phyloP scores from a whole-genome alignment of 495 filamentous ascomycete genomes.

The Astrothelium macrocarpum region DNA sequence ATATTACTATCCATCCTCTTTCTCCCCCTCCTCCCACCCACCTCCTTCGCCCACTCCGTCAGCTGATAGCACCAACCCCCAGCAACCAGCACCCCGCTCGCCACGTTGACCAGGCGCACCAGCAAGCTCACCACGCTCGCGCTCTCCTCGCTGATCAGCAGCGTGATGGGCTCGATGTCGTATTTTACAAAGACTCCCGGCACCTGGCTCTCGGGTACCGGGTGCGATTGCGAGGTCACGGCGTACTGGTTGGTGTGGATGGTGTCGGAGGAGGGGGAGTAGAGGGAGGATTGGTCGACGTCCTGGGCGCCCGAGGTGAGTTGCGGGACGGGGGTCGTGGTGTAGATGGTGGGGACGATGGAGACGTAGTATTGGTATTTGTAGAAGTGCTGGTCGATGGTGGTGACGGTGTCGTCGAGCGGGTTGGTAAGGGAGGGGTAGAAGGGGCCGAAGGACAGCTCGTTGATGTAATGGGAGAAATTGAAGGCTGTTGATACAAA shows the following conservation, averaged over 20 bases:
- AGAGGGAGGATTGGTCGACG: conserved; percentile 20
- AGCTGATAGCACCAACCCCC: conserved; percentile 57
- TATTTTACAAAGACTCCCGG: conserved; percentile 99
- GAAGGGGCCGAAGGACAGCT: conserved; percentile 92
- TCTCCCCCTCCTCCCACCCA: conserved; percentile 21
- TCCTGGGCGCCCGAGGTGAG: conserved; percentile 23
- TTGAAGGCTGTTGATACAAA: conserved; percentile 63
- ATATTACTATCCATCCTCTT: conserved; percentile 8
- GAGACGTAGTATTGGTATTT: conserved; percentile 99
- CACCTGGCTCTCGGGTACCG: conserved; percentile 57
- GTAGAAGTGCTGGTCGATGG: conserved; percentile 69
- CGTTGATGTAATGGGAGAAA: conserved; percentile 94
- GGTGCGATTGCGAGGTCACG: conserved; percentile 70
- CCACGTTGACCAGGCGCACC: conserved; percentile 63
- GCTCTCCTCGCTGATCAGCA: conserved; percentile 75
- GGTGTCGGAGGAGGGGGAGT: conserved; percentile 34
- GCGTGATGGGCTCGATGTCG: conserved; percentile 91
- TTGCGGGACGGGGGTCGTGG: conserved; percentile 44
- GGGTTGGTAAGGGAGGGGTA: conserved; percentile 91
- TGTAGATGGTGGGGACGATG: conserved; percentile 92
- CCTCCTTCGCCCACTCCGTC: conserved; percentile 44
- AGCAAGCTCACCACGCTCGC: conserved; percentile 62
- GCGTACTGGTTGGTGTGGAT: conserved; percentile 97
- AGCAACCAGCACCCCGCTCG: conserved; percentile 53
- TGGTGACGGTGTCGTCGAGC: conserved; percentile 79